Percentiles rank a stretch among this genome's conserved stretches.
These are phyloP conservation scores for Boletus insuetus DNA, from an alignment of 768 basidiomycete species.

Conservation along the genomic window DNA sequence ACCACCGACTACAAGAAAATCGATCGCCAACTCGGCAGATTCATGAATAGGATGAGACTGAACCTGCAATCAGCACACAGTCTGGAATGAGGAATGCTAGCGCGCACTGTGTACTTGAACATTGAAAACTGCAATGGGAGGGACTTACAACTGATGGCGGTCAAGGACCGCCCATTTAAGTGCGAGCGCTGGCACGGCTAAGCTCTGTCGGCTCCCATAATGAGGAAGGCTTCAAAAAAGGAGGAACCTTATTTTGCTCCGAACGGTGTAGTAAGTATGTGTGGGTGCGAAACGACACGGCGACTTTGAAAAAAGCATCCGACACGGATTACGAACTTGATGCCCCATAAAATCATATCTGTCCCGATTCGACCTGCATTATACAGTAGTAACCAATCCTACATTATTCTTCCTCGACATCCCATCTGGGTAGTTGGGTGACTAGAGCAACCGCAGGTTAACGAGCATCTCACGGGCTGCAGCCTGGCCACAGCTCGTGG, in stretches of 20 bases:
- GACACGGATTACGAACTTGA: slow-evolving; percentile 9
- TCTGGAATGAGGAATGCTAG: neutral
- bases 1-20: slow-evolving; percentile 50
- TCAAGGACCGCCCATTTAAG: slow-evolving; percentile 8
- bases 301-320: neutral
- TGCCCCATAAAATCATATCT: neutral
- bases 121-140: slow-evolving; percentile 3
- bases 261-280: neutral
- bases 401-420: neutral
- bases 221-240: slow-evolving; percentile 9
- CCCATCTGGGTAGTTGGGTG: neutral
- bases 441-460: neutral
- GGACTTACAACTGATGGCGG: neutral
- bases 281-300: slow-evolving; percentile 11
- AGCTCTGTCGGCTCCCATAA: slow-evolving; percentile 20
- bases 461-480: neutral
- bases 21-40: slow-evolving; percentile 19
- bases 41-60: slow-evolving; percentile 15
- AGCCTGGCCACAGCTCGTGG: too few species aligned
- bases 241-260: slow-evolving; percentile 5
- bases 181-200: slow-evolving; percentile 13
- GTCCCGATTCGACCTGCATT: too few species aligned
- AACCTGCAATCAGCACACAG: neutral
- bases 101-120: slow-evolving; percentile 15
- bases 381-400: too few species aligned